Conservation (phyloP, 805 yeast species). For the Candida berthetii region DNA sequence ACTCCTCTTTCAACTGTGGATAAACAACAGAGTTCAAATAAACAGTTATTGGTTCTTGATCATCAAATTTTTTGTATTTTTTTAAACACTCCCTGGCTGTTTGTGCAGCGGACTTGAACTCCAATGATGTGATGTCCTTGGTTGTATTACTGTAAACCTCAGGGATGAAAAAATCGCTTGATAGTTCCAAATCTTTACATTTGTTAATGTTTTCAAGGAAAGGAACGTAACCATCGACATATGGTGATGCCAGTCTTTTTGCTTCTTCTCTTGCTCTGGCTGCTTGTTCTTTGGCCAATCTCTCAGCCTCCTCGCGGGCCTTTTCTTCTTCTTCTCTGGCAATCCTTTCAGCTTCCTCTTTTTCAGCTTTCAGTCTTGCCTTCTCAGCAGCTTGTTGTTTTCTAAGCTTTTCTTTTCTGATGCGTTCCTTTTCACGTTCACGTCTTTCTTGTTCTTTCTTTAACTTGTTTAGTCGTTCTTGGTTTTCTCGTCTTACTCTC, state of each 20-base stretch:
- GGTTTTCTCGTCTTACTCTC: constrained; percentile 8
- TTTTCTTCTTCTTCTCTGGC: constrained; percentile 1
- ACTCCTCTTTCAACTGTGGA: constrained; percentile 45
- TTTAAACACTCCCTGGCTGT: constrained; percentile 12
- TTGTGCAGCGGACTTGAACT: constrained; percentile 14
- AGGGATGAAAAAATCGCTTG: constrained; percentile 22
- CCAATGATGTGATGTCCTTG: constrained; percentile 8
- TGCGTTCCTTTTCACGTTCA: constrained; percentile 7
- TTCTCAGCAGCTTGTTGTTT: not conserved
- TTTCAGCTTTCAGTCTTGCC: not conserved
- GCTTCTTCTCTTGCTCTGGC: not conserved
- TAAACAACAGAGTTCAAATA: constrained; percentile 24
- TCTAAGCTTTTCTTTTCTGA: constrained; percentile 6
- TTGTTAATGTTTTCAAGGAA: constrained; percentile 12
- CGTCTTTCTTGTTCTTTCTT: constrained; percentile 12
- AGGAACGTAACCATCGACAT: constrained; percentile 19
- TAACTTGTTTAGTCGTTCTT: not conserved
- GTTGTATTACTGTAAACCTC: constrained; percentile 19
- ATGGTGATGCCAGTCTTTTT: constrained; percentile 1
- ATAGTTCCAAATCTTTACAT: constrained; percentile 11
- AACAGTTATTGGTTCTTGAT: constrained; percentile 17
- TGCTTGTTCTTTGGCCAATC: constrained; percentile 1
- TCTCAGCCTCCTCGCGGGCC: not conserved
- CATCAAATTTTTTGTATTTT: constrained; percentile 22
- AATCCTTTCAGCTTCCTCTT: not conserved